A percentile compares a stretch with the other conserved stretches of the same genome.
phyloP scores from a whole-genome alignment of 345 rosid genomes.

The Hibiscus syriacus region DNA sequence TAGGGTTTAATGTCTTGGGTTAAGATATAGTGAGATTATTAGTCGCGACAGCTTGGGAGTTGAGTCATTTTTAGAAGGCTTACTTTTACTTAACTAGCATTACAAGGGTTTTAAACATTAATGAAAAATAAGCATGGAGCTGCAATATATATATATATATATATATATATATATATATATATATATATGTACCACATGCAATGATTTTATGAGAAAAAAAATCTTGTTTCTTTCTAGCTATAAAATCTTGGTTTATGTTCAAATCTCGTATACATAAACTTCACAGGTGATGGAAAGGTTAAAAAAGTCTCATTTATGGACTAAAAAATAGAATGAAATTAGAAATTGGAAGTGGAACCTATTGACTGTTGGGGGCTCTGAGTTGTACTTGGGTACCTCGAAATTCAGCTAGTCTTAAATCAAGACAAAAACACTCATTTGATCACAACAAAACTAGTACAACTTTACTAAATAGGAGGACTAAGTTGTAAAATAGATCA shows the following conservation, averaged over 20 bases:
- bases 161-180: too few relatives aligned
- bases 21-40: background rate
- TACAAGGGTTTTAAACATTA: too few relatives aligned
- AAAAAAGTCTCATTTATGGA: background rate
- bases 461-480: too few relatives aligned
- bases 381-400: constrained; percentile 8
- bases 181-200: too few relatives aligned
- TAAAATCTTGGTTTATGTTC: background rate
- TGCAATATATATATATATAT: too few relatives aligned
- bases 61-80: background rate
- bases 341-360: background rate
- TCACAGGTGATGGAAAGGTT: too few relatives aligned
- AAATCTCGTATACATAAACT: background rate
- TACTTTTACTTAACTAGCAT: background rate
- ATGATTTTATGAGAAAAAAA: background rate
- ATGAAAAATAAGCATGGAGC: too few relatives aligned
- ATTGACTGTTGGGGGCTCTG: constrained; percentile 6
- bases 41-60: background rate
- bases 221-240: background rate
- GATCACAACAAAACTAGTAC: too few relatives aligned
- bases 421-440: too few relatives aligned
- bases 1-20: constrained; percentile 12
- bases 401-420: too few relatives aligned
- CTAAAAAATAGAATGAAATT: background rate
- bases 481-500: too few relatives aligned